Conservation (phyloP, 2,329 filamentous ascomycete genomes). For the Colletotrichum musae region DNA sequence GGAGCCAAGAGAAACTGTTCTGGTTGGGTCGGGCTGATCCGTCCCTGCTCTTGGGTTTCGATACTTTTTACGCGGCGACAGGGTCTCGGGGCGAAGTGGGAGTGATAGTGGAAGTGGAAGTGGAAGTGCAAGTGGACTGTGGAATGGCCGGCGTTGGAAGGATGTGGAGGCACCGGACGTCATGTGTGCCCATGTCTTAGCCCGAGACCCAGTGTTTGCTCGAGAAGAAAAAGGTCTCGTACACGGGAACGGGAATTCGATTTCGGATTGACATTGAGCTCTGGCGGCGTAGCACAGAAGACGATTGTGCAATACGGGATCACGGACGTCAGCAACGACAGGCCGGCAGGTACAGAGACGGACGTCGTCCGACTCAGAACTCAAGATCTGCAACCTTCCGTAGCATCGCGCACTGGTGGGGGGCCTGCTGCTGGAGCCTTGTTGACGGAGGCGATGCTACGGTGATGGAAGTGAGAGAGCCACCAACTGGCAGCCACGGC, state of each 20-base stretch:
- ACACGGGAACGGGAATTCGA: background rate
- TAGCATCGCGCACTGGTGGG: slow-evolving; percentile 14
- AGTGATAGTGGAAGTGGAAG: background rate
- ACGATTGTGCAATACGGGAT: slow-evolving; percentile 21
- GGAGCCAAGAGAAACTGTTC: slow-evolving; percentile 9
- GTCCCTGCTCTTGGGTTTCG: background rate
- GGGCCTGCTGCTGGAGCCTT: slow-evolving; percentile 6
- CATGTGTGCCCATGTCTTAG: slow-evolving; percentile 36
- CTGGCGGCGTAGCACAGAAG: slow-evolving; percentile 1
- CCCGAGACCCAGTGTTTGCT: slow-evolving; percentile 26
- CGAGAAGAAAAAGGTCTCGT: slow-evolving; percentile 26
- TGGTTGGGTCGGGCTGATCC: slow-evolving; percentile 7
- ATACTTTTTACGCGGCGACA: slow-evolving; percentile 25
- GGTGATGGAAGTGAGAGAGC: slow-evolving; percentile 29
- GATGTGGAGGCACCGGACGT: slow-evolving; percentile 8
- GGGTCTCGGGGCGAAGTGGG: slow-evolving; percentile 7
- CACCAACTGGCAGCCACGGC: slow-evolving; percentile 3
- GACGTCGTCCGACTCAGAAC: slow-evolving; percentile 27
- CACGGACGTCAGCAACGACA: slow-evolving; percentile 26
- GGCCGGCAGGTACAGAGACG: slow-evolving; percentile 14
- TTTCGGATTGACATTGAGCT: slow-evolving; percentile 22
- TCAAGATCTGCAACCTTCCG: slow-evolving; percentile 25
- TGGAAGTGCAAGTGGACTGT: background rate
- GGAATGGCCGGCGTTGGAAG: slow-evolving; percentile 1
- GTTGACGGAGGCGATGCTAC: slow-evolving; percentile 25